Base-by-base conservation (phyloP, 1,284 basidiomycete species). In the Kalmanozyma brasiliensis region DNA sequence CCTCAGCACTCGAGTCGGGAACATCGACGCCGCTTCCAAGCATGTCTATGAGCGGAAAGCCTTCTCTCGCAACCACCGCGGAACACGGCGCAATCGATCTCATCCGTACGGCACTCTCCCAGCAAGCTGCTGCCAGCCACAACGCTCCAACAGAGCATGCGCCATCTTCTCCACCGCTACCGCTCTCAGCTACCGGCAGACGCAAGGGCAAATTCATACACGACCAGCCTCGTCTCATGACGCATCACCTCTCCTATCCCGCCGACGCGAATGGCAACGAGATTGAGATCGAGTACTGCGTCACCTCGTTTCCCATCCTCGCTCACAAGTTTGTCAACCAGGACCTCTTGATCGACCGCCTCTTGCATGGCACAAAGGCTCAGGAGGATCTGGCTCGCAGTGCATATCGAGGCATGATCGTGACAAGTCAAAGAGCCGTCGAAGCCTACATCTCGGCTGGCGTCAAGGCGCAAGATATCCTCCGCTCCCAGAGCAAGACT, bases 381-480 rank as follows among this genome's bases (percentile, higher is more conserved):
- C 29, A 43, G 13, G 49, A 14, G 5, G 14, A 3, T 22, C 44
- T 22, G 7, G 13, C 22, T 22, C 30, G 19, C 9, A 29, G 14
- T 5, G 52, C 71, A 0, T 79, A 70, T 33, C 62, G 73, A 8
- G 79, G 76, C 20, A 74, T 79, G 24, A 64, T 81, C 6, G 52
- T 76, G n/a, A 79, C 79, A 5, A 77, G 74, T 35, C 73, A 78
- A 37, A 38, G 78, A 14, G 79, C 79, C 3, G 78, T 77, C 17
- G 76, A 81, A 36, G 76, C 74, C 1, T 81, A 74, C 65, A 57
- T 52, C 17, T 63, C 74, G 17, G 78, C 78, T 9, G 69, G 67
- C 29, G 48, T 59, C 29, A 52, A 44, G 19, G 65, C 68, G 3
- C 49, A 64, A 19, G 52, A 57, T 11, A 32, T 53, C 8, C 41